Evolutionary conservation across 2,329 filamentous ascomycete species (phyloP), one percentile per base, ranked within the genome.

Genomic region (Acarospora socialis): DNA sequence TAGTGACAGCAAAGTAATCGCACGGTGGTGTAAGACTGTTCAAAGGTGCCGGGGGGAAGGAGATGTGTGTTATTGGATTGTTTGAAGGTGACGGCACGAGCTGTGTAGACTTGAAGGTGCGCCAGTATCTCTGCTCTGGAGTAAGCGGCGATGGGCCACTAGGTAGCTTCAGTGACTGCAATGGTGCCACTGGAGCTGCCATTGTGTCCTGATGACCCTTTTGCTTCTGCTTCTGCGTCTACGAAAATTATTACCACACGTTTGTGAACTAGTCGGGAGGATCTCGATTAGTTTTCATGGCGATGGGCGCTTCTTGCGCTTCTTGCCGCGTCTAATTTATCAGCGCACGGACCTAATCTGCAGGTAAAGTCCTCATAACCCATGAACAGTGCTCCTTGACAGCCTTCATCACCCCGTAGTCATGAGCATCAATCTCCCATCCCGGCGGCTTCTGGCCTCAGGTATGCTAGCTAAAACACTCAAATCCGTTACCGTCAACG

Each of bases 121-220:
- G 80, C 92, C 92, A 98, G 66, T 95, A 95, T 43, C 77, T 72
- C 60, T 95, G 86, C 62, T 98, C 90, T 19, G 86, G 77, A 4
- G 87, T 93, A 28, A 87, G 61, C 33, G 82, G 78, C 23, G 79
- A 77, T 35, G 84, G 84, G 30, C 82, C 81, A 41, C 80, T 70
- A 35, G 87, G 76, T 51, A 92, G 70, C 66, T 83, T 92, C 51
- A 92, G 63, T 55, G 77, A 77, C 54, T 76, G 75, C 44, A 92
- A 63, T 39, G 81, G 79, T 55, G 74, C 72, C 48, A 92, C 81
- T 61, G 83, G 77, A 49, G 84, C 81, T 47, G 86, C 84, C 84
- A 93, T 93, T 41, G 43, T 50, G 37, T 25, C 23, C n/a, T n/a
- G n/a, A n/a, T n/a, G n/a, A n/a, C n/a, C n/a, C n/a, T n/a, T n/a